Conservation (phyloP, 257 asterid genomes). For the Rhazya stricta region DNA sequence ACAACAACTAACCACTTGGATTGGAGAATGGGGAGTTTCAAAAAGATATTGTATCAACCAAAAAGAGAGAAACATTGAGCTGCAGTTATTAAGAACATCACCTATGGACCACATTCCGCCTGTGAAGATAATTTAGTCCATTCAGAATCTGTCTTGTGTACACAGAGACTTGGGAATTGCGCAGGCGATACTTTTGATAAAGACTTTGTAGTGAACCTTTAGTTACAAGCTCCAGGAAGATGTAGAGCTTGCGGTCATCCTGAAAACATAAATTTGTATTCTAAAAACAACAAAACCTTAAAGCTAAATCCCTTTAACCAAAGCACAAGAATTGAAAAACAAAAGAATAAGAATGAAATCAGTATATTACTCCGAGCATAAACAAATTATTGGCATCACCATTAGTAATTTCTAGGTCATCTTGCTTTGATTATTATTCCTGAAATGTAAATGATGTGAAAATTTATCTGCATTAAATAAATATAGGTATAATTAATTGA, state of each 20-base stretch:
- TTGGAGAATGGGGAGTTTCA: background rate
- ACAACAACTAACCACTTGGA: background rate
- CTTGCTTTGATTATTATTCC: background rate
- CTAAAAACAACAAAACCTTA: background rate
- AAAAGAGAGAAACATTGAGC: background rate
- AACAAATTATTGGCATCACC: background rate
- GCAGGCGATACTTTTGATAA: slow-evolving; percentile 65
- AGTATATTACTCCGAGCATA: background rate
- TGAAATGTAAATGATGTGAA: background rate
- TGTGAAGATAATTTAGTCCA: slow-evolving; percentile 89
- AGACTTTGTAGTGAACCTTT: slow-evolving; percentile 82
- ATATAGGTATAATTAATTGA: background rate
- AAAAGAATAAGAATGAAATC: background rate
- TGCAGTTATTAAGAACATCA: slow-evolving; percentile 22
- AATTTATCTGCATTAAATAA: background rate
- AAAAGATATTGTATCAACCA: background rate
- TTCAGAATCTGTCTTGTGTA: slow-evolving; percentile 89
- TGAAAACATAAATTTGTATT: slow-evolving; percentile 23
- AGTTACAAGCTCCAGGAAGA: slow-evolving; percentile 83
- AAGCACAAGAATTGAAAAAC: background rate
- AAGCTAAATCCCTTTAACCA: background rate
- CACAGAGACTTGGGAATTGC: slow-evolving; percentile 68
- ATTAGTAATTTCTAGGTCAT: background rate
- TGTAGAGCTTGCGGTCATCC: slow-evolving; percentile 77
- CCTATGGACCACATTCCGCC: slow-evolving; percentile 89